phyloP scores from a whole-genome alignment of 345 rosid species.

The Rhodomyrtus tomentosa region DNA sequence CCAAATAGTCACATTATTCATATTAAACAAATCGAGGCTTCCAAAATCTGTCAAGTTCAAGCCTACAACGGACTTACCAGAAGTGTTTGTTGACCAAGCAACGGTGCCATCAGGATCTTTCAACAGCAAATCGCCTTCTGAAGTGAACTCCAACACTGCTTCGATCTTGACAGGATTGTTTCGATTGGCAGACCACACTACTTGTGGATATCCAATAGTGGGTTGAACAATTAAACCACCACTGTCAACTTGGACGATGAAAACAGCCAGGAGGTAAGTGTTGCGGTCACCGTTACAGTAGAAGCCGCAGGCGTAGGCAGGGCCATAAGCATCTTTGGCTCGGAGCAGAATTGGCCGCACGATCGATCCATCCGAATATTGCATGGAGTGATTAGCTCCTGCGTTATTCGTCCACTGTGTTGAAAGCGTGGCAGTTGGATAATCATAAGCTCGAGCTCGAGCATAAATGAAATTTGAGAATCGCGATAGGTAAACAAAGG shows the following conservation, averaged over 20 bases:
- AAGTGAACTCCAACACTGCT: not conserved
- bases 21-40: constrained; percentile 1
- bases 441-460: not conserved
- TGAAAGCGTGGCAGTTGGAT: fast-evolving
- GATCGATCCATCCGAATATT: fast-evolving
- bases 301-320: not conserved
- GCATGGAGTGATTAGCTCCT: fast-evolving
- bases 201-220: not conserved
- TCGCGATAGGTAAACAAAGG: not conserved
- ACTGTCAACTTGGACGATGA: not conserved
- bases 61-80: not conserved
- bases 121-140: constrained; percentile 2
- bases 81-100: constrained; percentile 11
- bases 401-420: not conserved
- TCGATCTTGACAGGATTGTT: not conserved
- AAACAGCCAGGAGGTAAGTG: not conserved
- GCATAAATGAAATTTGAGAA: not conserved
- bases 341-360: not conserved
- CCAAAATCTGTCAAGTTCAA: not conserved
- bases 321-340: not conserved
- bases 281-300: not conserved
- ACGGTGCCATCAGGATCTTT: not conserved
- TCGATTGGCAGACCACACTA: constrained; percentile 20
- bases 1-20: constrained; percentile 2
- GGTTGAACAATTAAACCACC: not conserved